These are phyloP conservation scores for Capronia coronata DNA, from an alignment of 2,329 filamentous ascomycete species.

Conservation along the genomic window DNA sequence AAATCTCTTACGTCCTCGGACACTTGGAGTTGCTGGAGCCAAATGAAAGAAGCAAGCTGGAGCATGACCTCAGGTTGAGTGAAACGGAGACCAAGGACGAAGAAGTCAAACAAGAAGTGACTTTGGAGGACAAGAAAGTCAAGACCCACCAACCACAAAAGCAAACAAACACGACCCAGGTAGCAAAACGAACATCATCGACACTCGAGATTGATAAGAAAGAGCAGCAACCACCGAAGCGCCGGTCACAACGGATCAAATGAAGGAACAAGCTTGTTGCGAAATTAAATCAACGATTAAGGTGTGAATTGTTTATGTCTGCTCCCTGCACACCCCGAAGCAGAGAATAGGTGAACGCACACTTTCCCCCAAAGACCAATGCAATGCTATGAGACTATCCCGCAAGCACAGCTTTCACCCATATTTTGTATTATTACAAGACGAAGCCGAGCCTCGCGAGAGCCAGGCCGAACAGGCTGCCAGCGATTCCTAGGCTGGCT, in stretches of 20 bases:
- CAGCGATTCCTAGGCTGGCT: slow-evolving; percentile 19
- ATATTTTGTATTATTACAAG: slow-evolving; percentile 4
- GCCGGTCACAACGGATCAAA: slow-evolving; percentile 12
- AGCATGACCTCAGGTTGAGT: slow-evolving; percentile 3
- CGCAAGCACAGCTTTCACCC: not conserved
- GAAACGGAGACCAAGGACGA: not conserved
- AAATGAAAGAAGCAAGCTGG: slow-evolving; percentile 8
- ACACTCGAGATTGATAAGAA: not conserved
- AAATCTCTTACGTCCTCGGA: slow-evolving; percentile 25
- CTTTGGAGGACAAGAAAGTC: not conserved
- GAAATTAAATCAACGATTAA: not conserved
- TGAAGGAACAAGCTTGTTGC: not conserved
- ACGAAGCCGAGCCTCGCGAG: slow-evolving; percentile 19
- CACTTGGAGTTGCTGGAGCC: slow-evolving; percentile 21
- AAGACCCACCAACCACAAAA: not conserved
- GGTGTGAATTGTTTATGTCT: not conserved
- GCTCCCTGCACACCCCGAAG: not conserved
- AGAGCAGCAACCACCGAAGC: slow-evolving; percentile 7
- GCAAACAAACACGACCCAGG: not conserved
- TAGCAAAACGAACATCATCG: slow-evolving; percentile 2
- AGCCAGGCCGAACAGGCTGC: slow-evolving; percentile 30
- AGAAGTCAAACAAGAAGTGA: not conserved
- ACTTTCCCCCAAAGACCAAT: not conserved
- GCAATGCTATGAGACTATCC: not conserved
- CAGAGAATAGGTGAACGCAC: not conserved